A percentile compares a stretch with the other conserved stretches of the same genome.
These are phyloP conservation scores for Phaseolus lunatus DNA, from an alignment of 306 rosid genomes.

Conservation along the genomic window DNA sequence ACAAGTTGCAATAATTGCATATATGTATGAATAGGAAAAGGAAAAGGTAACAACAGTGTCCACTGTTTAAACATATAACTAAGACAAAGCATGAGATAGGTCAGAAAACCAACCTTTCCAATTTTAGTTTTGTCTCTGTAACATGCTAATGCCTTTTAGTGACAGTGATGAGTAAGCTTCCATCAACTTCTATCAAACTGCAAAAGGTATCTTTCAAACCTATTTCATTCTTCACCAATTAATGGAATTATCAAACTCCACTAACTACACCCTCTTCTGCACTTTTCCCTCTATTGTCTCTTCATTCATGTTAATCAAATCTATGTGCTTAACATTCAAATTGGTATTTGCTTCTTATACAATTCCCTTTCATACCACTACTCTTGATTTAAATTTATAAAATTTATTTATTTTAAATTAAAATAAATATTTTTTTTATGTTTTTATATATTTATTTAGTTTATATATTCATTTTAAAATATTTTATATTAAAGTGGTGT, in stretches of 20 bases:
- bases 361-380: too few species aligned
- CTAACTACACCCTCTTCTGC: not conserved
- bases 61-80: not conserved
- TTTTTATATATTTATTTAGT: too few species aligned
- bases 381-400: too few species aligned
- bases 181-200: not conserved
- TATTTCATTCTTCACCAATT: not conserved
- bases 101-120: not conserved
- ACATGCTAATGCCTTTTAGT: not conserved
- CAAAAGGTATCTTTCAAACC: constrained; percentile 3
- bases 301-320: constrained; percentile 29
- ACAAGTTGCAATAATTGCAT: too few species aligned
- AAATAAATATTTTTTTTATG: too few species aligned
- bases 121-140: not conserved
- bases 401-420: too few species aligned
- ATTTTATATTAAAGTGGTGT: too few species aligned
- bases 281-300: not conserved
- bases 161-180: not conserved
- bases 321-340: constrained; percentile 27
- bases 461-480: too few species aligned
- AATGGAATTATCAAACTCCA: constrained; percentile 26
- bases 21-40: not conserved
- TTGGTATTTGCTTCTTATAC: constrained; percentile 33
- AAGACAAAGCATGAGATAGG: not conserved
- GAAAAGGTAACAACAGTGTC: not conserved